Evolutionary conservation across 2,329 filamentous ascomycete species (phyloP).

Genomic region (Gremmenia infestans): DNA sequence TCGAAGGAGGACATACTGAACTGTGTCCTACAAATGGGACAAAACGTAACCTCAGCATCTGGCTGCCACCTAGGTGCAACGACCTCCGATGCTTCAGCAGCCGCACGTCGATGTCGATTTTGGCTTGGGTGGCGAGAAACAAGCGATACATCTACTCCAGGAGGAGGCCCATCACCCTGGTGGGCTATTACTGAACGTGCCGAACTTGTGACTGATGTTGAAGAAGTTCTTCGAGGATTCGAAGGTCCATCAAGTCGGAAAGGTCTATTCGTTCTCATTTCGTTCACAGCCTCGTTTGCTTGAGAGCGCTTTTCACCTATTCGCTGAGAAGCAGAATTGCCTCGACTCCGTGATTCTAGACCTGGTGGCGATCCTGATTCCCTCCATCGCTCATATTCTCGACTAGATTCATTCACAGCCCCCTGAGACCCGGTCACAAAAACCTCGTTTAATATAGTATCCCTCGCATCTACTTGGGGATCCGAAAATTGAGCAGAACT

Average conservation of each 20-base stretch:
- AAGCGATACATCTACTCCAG: neutral
- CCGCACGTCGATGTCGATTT: neutral
- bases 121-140: conserved; percentile 1
- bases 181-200: neutral
- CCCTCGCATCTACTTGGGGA: neutral
- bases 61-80: conserved; percentile 80
- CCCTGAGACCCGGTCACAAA: neutral
- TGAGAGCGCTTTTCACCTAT: neutral
- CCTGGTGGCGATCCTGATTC: neutral
- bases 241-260: neutral
- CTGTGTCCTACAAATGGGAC: conserved; percentile 74
- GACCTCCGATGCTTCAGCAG: conserved; percentile 29
- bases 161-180: neutral
- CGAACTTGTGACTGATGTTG: neutral
- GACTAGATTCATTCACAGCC: neutral
- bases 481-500: neutral
- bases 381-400: conserved; percentile 7
- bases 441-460: neutral
- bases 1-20: conserved; percentile 49
- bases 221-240: neutral
- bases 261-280: neutral
- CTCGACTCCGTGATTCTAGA: conserved; percentile 5
- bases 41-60: conserved; percentile 74
- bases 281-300: neutral
- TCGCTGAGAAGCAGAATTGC: conserved; percentile 3